phyloP scores from a whole-genome alignment of 192 early-diverging fungal species.

The Coemansia sp. region DNA sequence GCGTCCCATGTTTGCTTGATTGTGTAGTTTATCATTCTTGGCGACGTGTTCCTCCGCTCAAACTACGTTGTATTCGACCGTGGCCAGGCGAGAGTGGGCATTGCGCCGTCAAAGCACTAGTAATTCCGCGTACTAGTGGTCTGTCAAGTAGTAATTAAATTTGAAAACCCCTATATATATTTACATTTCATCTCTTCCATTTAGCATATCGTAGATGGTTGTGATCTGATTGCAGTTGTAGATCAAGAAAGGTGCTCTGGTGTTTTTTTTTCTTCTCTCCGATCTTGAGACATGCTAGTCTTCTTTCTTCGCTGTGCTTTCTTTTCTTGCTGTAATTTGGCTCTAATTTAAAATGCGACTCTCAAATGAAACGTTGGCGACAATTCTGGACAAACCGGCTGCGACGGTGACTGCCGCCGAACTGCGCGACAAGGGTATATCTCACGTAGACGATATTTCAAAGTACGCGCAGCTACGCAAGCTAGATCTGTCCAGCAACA shows the following conservation, averaged over 20 bases:
- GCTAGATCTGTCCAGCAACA: constrained; percentile 70
- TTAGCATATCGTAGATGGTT: background rate
- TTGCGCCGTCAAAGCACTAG: constrained; percentile 62
- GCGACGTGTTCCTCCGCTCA: constrained; percentile 71
- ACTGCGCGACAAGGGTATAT: constrained; percentile 62
- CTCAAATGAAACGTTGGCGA: constrained; percentile 32
- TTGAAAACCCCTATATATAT: background rate
- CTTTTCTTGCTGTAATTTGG: background rate
- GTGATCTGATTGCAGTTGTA: background rate
- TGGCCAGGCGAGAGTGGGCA: constrained; percentile 60
- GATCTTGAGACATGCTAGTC: background rate
- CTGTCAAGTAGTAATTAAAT: background rate
- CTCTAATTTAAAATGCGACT: constrained; percentile 29
- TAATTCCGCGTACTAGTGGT: background rate
- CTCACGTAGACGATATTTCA: constrained; percentile 73
- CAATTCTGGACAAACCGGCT: constrained; percentile 10
- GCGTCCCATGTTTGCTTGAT: background rate
- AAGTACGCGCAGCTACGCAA: constrained; percentile 54
- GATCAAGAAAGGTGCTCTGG: background rate
- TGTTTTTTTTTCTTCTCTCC: background rate
- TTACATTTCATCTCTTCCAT: background rate
- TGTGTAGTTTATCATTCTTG: constrained; percentile 63
- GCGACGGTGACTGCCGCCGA: constrained; percentile 60
- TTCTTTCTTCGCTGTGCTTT: background rate
- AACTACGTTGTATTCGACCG: constrained; percentile 71